A percentile compares a stretch with the other conserved stretches of the same genome.
These are phyloP conservation scores for Osmanthus fragrans DNA, from an alignment of 257 asterid genomes.

Conservation along the genomic window DNA sequence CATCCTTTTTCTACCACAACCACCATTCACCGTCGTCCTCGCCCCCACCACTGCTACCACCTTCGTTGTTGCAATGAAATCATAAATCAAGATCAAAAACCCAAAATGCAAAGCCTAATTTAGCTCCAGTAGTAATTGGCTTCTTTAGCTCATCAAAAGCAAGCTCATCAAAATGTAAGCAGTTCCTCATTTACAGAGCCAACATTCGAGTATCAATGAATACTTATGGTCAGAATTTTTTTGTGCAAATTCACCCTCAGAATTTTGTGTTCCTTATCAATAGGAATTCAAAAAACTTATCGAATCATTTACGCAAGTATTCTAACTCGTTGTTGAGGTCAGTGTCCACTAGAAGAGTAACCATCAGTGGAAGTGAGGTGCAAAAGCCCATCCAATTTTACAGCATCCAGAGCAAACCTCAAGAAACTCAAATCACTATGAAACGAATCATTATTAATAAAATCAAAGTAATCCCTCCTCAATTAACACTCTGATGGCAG, in stretches of 20 bases:
- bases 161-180: constrained; percentile 48
- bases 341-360: constrained; percentile 84
- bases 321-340: constrained; percentile 81
- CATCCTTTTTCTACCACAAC: too few relatives aligned
- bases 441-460: constrained; percentile 83
- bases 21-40: too few relatives aligned
- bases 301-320: background rate
- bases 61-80: too few relatives aligned
- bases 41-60: too few relatives aligned
- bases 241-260: constrained; percentile 73
- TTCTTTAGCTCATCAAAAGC: constrained; percentile 47
- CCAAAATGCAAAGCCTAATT: constrained; percentile 15
- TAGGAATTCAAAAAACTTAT: background rate
- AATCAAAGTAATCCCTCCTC: constrained; percentile 66
- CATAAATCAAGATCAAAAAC: too few relatives aligned
- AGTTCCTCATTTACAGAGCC: constrained; percentile 56
- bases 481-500: constrained; percentile 68
- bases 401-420: constrained; percentile 71
- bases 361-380: constrained; percentile 86
- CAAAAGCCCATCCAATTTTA: constrained; percentile 76
- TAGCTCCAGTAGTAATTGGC: constrained; percentile 48
- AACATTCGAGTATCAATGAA: constrained; percentile 59
- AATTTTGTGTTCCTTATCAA: constrained; percentile 42
- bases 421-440: constrained; percentile 82
- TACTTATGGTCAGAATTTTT: constrained; percentile 62